Percentiles rank a stretch among this genome's conserved stretches.
Conservation (phyloP, 768 basidiomycete species). For the Heimioporus sp. region DNA sequence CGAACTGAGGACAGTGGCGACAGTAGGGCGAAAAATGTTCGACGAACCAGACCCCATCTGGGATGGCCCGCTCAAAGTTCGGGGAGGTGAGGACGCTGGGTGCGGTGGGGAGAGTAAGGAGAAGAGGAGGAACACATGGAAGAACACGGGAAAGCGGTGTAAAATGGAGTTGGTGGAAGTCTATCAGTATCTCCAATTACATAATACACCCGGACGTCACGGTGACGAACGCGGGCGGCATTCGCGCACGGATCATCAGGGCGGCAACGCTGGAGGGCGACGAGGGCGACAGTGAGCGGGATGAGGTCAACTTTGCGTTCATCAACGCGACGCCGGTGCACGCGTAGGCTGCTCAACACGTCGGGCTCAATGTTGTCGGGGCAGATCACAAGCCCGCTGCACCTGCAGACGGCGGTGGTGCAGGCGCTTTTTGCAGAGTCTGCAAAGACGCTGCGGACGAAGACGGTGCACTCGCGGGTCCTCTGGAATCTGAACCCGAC, state of each 20-base stretch:
- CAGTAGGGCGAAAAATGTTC: constrained; percentile 91
- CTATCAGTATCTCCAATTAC: constrained; percentile 56
- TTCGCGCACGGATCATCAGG: constrained; percentile 66
- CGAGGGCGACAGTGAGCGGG: constrained; percentile 66
- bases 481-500: constrained; percentile 86
- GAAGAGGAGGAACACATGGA: constrained; percentile 13
- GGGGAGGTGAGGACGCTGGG: constrained; percentile 50
- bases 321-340: constrained; percentile 81
- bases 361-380: constrained; percentile 2
- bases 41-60: constrained; percentile 57
- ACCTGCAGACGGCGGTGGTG: constrained; percentile 81
- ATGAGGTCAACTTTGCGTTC: constrained; percentile 87
- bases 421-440: constrained; percentile 72
- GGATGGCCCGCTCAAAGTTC: constrained; percentile 52
- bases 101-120: constrained; percentile 29
- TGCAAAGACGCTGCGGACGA: constrained; percentile 65
- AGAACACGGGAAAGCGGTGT: background rate
- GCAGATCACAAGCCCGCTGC: constrained; percentile 79
- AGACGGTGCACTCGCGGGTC: constrained; percentile 88
- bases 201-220: constrained; percentile 53
- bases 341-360: constrained; percentile 10
- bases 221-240: constrained; percentile 62
- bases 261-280: constrained; percentile 61
- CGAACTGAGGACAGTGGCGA: constrained; percentile 73
- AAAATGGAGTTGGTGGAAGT: constrained; percentile 47